These are phyloP conservation scores for Clathrospora elynae DNA, from an alignment of 2,329 filamentous ascomycete genomes.

Conservation along the genomic window DNA sequence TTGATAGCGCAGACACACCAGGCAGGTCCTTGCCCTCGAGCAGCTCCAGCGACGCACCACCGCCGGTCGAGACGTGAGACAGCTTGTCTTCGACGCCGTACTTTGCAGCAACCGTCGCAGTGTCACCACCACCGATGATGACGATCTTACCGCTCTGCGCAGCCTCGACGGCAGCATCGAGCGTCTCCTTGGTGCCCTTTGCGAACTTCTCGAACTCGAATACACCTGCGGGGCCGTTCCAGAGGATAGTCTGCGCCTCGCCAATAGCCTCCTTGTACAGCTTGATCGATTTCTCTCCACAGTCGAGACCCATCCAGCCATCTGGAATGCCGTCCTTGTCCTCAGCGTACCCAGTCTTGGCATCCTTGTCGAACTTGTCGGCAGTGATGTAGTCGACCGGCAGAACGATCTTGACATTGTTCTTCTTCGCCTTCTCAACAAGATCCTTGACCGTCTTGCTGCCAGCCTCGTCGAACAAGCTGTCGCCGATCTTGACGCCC, in stretches of 20 bases:
- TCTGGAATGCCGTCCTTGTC: constrained; percentile 91
- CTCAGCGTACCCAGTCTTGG: constrained; percentile 77
- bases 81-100: constrained; percentile 95
- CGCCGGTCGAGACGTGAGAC: constrained; percentile 96
- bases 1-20: constrained; percentile 88
- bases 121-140: constrained; percentile 98
- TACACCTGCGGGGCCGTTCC: constrained; percentile 97
- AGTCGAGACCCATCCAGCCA: constrained; percentile 98
- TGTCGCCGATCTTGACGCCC: constrained; percentile 85
- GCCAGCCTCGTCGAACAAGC: constrained; percentile 90
- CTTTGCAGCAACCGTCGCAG: constrained; percentile 96
- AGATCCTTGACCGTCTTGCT: constrained; percentile 87
- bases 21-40: constrained; percentile 98
- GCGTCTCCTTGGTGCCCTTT: constrained; percentile 85
- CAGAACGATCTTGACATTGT: constrained; percentile 93
- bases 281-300: constrained; percentile 84
- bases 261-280: constrained; percentile 86
- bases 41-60: constrained; percentile 92
- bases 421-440: constrained; percentile 93
- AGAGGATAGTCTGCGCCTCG: constrained; percentile 93
- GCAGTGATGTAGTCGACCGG: constrained; percentile 95
- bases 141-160: constrained; percentile 88
- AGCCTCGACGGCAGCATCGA: constrained; percentile 84
- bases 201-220: constrained; percentile 98
- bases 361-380: constrained; percentile 90